Percentiles rank a stretch among this genome's conserved stretches.
Conservation (phyloP, 768 basidiomycete species). For the Polyporus arcularius region DNA sequence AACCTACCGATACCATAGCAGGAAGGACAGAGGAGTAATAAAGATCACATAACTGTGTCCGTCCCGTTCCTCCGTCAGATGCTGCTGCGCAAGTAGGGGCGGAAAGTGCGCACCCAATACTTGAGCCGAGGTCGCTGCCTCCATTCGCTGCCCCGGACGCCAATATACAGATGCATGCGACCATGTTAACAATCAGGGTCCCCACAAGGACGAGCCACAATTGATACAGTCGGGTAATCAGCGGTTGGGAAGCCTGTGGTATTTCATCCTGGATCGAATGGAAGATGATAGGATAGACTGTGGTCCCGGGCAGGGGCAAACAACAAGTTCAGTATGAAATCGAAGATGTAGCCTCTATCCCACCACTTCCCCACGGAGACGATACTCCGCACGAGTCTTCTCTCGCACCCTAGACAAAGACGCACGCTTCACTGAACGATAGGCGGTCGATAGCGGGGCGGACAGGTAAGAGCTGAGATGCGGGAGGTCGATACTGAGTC, state of each 20-base stretch:
- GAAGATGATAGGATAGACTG: conserved; percentile 93
- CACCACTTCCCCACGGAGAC: no score
- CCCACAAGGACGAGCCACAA: conserved; percentile 89
- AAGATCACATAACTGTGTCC: conserved; percentile 71
- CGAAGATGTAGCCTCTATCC: no score
- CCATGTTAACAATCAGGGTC: conserved; percentile 86
- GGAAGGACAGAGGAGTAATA: conserved; percentile 79
- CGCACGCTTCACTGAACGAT: no score
- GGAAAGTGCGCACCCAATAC: conserved; percentile 63
- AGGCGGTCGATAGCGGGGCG: no score
- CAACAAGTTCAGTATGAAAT: background rate
- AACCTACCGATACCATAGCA: conserved; percentile 91
- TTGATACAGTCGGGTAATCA: conserved; percentile 86
- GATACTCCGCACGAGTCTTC: no score
- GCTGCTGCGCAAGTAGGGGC: conserved; percentile 6
- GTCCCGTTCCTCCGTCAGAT: conserved; percentile 1
- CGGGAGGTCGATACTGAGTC: no score
- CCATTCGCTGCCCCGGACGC: conserved; percentile 75
- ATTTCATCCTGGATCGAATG: conserved; percentile 93
- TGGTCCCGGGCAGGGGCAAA: background rate
- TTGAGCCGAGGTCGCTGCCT: conserved; percentile 77
- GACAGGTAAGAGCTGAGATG: no score
- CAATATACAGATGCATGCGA: conserved; percentile 87
- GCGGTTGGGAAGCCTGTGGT: conserved; percentile 72
- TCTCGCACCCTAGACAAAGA: no score